Percentiles rank a stretch among this genome's conserved stretches.
Conservation (phyloP, 345 rosid genomes). For the Melaleuca alternifolia region DNA sequence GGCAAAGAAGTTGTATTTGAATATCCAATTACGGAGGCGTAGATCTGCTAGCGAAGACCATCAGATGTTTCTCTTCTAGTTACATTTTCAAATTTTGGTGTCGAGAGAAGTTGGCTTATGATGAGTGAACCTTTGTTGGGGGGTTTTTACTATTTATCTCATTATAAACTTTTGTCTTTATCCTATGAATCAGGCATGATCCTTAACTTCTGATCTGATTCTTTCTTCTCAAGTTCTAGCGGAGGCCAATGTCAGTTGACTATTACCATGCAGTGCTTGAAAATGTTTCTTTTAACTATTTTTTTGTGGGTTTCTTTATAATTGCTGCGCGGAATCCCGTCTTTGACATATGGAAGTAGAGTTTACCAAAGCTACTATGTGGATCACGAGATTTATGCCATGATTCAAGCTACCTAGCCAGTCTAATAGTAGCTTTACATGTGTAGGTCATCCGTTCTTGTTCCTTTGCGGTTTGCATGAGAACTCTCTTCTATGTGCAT, state of each 20-base stretch:
- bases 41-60: background rate
- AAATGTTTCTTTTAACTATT: background rate
- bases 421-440: background rate
- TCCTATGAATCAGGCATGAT: background rate
- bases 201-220: background rate
- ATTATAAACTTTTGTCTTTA: background rate
- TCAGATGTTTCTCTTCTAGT: background rate
- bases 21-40: slow-evolving; percentile 54
- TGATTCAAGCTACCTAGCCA: background rate
- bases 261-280: background rate
- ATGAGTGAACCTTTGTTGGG: background rate
- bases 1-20: slow-evolving; percentile 82
- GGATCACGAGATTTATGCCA: background rate
- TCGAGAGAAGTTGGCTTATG: background rate
- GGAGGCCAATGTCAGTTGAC: background rate
- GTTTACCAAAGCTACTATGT: background rate
- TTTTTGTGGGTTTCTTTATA: background rate
- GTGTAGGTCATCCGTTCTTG: background rate
- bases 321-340: background rate
- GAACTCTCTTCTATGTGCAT: background rate
- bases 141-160: background rate
- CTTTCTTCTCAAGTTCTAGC: background rate
- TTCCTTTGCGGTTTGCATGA: background rate
- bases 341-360: background rate
- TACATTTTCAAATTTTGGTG: background rate